These are phyloP conservation scores for Colletotrichum sidae DNA, from an alignment of 2,329 filamentous ascomycete species.

Conservation along the genomic window DNA sequence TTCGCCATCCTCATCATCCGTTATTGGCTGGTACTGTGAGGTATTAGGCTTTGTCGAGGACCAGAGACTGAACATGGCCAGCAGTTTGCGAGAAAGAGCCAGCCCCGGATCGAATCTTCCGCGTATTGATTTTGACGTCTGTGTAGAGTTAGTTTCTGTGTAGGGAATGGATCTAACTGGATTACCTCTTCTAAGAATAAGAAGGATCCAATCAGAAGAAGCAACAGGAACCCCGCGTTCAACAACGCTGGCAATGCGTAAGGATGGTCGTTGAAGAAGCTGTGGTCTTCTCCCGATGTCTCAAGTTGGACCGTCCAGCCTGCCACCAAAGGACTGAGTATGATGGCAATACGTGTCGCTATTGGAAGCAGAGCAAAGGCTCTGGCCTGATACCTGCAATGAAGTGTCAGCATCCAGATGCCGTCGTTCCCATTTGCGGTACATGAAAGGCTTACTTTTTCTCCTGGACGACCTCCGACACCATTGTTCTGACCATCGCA, in stretches of 20 bases:
- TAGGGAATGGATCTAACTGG: not conserved
- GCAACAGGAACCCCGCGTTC: not conserved
- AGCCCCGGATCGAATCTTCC: conserved; percentile 1
- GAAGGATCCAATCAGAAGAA: not conserved
- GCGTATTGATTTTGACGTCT: not conserved
- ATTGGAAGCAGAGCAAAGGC: conserved; percentile 7
- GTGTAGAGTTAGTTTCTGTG: not conserved
- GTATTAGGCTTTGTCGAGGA: not conserved
- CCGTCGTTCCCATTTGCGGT: not conserved
- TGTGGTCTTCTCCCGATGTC: not conserved
- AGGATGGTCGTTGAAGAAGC: not conserved
- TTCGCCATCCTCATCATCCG: not conserved
- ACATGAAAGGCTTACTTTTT: not conserved
- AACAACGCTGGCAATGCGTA: conserved; percentile 6
- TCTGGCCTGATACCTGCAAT: not conserved
- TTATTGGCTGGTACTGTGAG: not conserved
- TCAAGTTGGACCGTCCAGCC: not conserved
- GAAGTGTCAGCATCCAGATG: not conserved
- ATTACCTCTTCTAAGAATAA: conserved; percentile 14
- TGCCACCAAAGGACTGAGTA: conserved; percentile 5
- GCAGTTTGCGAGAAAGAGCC: not conserved
- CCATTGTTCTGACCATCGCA: not conserved
- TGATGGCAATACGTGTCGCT: not conserved
- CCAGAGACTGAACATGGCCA: not conserved
- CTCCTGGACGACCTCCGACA: not conserved